Evolutionary conservation across 2,329 filamentous ascomycete genomes (phyloP), one percentile per base, ranked within the genome.

Genomic region (Alternaria incomplexa): DNA sequence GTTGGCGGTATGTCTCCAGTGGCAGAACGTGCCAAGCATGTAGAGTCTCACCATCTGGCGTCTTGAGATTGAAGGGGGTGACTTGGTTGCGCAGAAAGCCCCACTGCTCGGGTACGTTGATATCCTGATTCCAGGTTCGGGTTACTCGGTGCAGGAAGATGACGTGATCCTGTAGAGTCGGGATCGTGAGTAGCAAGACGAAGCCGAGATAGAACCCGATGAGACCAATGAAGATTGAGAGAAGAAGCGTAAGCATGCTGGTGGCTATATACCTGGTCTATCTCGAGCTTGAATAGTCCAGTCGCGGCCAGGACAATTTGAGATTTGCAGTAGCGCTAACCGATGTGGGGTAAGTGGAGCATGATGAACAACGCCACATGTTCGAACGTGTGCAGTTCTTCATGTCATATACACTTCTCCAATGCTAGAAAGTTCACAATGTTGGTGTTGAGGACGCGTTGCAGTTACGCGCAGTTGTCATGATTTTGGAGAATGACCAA

Each of bases 131-230:
- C 85, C 85, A 87, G 15, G 86, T 88, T 72, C 87, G 80, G 6
- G 82, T 83, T 7, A 88, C 76, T 3, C 79, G 77, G 67, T 89
- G 83, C 1, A 89, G 81, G 68, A 88, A 89, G 23, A 89, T 84
- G 26, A 83, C 84, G 66, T 89, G 85, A 17, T 81, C 80, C 74
- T 89, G 87, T 32, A 88, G 77, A 20, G 71, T 79, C 10, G 83
- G 79, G 15, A 82, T 75, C 0, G 82, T 83, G 45, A 86, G 80
- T 3, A 86, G 77, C 2, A 79, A 79, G 1, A 86, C 74, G 36
- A 86, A 80, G 12, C 69, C 72, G n/a, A 80, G 73, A 63, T 86
- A 86, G 20, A 68, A 28, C 15, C 66, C 71, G 9, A 71, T 44
- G 8, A 73, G 51, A 4, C 67, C 66, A 15, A 57, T 69, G 15